Evolutionary conservation across 305 asterid species (phyloP).

Genomic region (Withania somnifera): DNA sequence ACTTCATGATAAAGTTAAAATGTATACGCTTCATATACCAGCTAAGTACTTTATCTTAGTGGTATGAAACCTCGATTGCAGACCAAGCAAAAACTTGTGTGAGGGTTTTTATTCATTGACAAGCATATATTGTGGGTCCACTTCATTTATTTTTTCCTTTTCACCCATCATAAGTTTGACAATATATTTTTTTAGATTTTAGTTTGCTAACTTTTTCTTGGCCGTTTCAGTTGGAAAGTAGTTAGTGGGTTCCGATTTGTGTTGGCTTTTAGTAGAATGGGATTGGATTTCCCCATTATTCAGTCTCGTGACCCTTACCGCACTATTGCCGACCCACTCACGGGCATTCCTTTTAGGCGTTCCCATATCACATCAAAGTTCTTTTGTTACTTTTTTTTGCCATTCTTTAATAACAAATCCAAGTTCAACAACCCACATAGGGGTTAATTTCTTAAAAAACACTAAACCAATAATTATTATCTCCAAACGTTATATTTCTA

Average conservation of each 20-base stretch:
- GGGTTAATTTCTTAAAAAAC: too few relatives aligned
- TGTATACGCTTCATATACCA: neutral
- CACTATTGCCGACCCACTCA: constrained; percentile 13
- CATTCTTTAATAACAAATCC: too few relatives aligned
- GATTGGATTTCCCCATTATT: neutral
- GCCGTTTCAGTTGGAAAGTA: constrained; percentile 5
- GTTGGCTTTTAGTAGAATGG: neutral
- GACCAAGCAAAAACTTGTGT: too few relatives aligned
- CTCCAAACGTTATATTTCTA: too few relatives aligned
- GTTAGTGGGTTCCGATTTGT: constrained; percentile 2
- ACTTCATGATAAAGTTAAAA: neutral
- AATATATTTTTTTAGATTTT: too few relatives aligned
- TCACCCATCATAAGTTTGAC: too few relatives aligned
- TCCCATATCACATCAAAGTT: neutral
- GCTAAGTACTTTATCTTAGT: neutral
- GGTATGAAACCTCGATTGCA: too few relatives aligned
- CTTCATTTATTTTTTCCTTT: too few relatives aligned
- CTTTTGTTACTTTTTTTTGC: neutral
- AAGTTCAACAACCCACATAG: neutral
- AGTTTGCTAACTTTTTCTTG: neutral
- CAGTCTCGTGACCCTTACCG: constrained; percentile 4
- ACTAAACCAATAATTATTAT: too few relatives aligned
- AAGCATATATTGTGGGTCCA: too few relatives aligned
- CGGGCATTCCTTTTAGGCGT: neutral
- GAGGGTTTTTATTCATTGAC: too few relatives aligned